Evolutionary conservation across 1,139 yeast genomes (phyloP).

Genomic region (Geotrichum macrosporum): DNA sequence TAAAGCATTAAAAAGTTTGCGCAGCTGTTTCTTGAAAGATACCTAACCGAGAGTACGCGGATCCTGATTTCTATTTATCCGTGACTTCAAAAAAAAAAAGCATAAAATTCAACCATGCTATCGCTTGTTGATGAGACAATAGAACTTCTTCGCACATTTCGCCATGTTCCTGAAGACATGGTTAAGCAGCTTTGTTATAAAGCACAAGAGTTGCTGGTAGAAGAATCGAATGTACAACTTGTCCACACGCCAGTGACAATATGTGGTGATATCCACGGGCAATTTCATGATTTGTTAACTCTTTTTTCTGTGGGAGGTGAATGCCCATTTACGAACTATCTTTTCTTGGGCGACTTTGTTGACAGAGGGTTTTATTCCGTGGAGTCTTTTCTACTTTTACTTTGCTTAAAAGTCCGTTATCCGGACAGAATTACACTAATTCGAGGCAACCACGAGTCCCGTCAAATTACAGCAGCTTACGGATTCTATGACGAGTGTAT

Average conservation of each 20-base stretch:
- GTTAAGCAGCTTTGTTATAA: conserved; percentile 77
- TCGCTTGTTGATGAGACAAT: conserved; percentile 42
- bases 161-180: conserved; percentile 75
- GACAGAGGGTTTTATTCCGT: conserved; percentile 92
- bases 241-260: conserved; percentile 94
- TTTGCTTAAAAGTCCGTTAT: conserved; percentile 73
- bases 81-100: not conserved
- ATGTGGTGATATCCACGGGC: conserved; percentile 97
- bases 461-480: conserved; percentile 88
- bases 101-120: conserved; percentile 5
- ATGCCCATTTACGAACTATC: conserved; percentile 69
- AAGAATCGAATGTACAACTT: conserved; percentile 90
- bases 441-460: conserved; percentile 94
- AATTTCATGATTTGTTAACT: conserved; percentile 84
- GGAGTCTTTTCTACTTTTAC: conserved; percentile 78
- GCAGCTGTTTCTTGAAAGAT: no score
- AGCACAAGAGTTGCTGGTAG: conserved; percentile 84
- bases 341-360: conserved; percentile 92
- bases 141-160: conserved; percentile 61
- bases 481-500: conserved; percentile 89
- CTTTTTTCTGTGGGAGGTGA: conserved; percentile 93
- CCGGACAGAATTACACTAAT: conserved; percentile 76
- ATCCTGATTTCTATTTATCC: not conserved
- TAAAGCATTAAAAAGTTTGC: no score
- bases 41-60: not conserved